phyloP scores from a whole-genome alignment of 2,329 filamentous ascomycete species.

The Nemania bipapillata region DNA sequence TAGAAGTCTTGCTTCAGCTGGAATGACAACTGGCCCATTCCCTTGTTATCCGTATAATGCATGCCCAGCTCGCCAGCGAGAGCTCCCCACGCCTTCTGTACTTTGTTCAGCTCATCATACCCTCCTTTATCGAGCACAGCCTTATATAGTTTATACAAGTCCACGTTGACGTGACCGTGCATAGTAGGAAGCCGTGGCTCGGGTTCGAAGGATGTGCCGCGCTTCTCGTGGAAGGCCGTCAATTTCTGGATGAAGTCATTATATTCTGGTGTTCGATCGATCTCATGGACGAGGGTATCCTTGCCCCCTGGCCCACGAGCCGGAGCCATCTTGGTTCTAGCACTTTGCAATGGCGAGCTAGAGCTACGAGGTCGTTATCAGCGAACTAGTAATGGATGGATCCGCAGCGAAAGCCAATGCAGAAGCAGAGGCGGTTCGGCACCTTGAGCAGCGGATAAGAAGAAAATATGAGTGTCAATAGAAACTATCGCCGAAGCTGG shows the following conservation, averaged over 20 bases:
- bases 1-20: constrained; percentile 89
- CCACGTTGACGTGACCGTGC: constrained; percentile 78
- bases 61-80: constrained; percentile 81
- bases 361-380: background rate
- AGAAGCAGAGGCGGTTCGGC: constrained; percentile 29
- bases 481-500: background rate
- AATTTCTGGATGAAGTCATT: constrained; percentile 81
- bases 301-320: constrained; percentile 46
- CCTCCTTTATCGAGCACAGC: constrained; percentile 80
- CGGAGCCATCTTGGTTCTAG: constrained; percentile 47
- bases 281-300: constrained; percentile 53
- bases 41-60: constrained; percentile 73
- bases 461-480: background rate
- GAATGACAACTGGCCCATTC: constrained; percentile 79
- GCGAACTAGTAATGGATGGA: background rate
- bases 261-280: constrained; percentile 75
- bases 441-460: constrained; percentile 15
- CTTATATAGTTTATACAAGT: constrained; percentile 81
- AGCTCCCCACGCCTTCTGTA: constrained; percentile 87
- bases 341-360: constrained; percentile 23
- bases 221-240: constrained; percentile 77
- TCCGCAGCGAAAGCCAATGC: constrained; percentile 28
- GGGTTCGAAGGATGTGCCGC: constrained; percentile 81
- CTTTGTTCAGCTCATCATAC: constrained; percentile 84
- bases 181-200: constrained; percentile 72